phyloP scores from a whole-genome alignment of 192 early-diverging fungal species.

The Backusella australiensis region DNA sequence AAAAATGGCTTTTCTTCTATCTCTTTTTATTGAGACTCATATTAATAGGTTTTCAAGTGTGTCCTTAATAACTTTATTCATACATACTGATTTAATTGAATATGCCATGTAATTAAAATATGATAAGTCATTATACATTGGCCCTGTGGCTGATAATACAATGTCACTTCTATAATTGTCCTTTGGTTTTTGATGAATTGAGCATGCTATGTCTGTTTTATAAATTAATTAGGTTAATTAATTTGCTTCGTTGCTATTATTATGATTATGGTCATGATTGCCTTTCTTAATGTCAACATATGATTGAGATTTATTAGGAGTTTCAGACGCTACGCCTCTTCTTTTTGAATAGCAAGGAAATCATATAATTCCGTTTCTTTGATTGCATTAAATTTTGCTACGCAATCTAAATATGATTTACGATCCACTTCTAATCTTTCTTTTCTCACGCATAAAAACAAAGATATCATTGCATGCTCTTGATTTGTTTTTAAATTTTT shows the following conservation, averaged over 20 bases:
- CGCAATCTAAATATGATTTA: slow-evolving; percentile 27
- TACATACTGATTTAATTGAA: too few relatives aligned
- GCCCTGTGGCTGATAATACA: not conserved
- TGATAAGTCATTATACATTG: not conserved
- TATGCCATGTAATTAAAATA: not conserved
- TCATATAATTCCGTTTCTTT: slow-evolving; percentile 24
- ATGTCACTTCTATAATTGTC: slow-evolving; percentile 11
- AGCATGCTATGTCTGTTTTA: not conserved
- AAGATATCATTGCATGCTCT: not conserved
- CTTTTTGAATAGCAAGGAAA: slow-evolving; percentile 27
- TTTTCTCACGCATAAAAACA: not conserved
- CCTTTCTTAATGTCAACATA: slow-evolving; percentile 21
- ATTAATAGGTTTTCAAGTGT: too few relatives aligned
- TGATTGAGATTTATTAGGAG: slow-evolving; percentile 24
- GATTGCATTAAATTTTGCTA: slow-evolving; percentile 16
- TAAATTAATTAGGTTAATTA: not conserved
- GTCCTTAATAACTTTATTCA: too few relatives aligned
- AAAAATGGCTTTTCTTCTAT: not conserved
- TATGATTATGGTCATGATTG: not conserved
- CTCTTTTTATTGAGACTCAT: not conserved
- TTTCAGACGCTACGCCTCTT: slow-evolving; percentile 6
- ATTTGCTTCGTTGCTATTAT: not conserved
- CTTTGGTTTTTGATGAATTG: not conserved
- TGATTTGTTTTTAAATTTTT: not conserved
- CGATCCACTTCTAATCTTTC: slow-evolving; percentile 11